phyloP scores from a whole-genome alignment of 768 basidiomycete species.

The Podaxis sp. region DNA sequence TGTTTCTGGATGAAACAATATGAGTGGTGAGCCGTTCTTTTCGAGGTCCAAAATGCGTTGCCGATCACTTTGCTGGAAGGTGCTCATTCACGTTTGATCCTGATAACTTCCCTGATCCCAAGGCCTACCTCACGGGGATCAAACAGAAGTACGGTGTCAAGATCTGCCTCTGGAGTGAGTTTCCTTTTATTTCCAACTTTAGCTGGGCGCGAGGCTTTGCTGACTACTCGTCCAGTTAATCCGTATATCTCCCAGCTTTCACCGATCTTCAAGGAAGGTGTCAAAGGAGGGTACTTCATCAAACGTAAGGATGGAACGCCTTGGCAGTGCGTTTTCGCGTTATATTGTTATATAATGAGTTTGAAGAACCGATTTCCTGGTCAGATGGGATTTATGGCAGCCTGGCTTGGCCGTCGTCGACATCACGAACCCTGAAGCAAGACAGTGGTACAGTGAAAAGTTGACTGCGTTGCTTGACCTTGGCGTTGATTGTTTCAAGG shows the following conservation, averaged over 20 bases:
- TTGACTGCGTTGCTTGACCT: slow-evolving; percentile 50
- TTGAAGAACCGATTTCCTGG: background rate
- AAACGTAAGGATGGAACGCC: slow-evolving; percentile 63
- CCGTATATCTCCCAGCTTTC: slow-evolving; percentile 71
- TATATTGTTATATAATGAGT: background rate
- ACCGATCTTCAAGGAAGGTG: slow-evolving; percentile 67
- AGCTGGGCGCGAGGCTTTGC: background rate
- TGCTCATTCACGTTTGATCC: slow-evolving; percentile 78
- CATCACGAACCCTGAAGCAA: slow-evolving; percentile 52
- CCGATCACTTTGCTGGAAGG: slow-evolving; percentile 35
- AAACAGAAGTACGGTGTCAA: slow-evolving; percentile 65
- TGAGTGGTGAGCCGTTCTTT: slow-evolving; percentile 45
- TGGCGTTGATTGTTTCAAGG: slow-evolving; percentile 61
- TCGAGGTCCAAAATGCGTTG: background rate
- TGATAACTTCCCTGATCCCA: slow-evolving; percentile 72
- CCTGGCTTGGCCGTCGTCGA: slow-evolving; percentile 58
- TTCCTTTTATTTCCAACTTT: background rate
- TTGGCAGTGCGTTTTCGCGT: slow-evolving; percentile 54
- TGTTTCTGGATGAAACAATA: slow-evolving; percentile 79
- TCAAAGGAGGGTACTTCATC: slow-evolving; percentile 67
- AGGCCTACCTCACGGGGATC: slow-evolving; percentile 58
- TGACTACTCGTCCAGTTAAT: slow-evolving; percentile 45
- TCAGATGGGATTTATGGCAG: slow-evolving; percentile 30
- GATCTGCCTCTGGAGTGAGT: slow-evolving; percentile 69
- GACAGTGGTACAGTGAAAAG: slow-evolving; percentile 54